phyloP scores from a whole-genome alignment of 2,329 filamentous ascomycete genomes.

The Juglanconis sp. region DNA sequence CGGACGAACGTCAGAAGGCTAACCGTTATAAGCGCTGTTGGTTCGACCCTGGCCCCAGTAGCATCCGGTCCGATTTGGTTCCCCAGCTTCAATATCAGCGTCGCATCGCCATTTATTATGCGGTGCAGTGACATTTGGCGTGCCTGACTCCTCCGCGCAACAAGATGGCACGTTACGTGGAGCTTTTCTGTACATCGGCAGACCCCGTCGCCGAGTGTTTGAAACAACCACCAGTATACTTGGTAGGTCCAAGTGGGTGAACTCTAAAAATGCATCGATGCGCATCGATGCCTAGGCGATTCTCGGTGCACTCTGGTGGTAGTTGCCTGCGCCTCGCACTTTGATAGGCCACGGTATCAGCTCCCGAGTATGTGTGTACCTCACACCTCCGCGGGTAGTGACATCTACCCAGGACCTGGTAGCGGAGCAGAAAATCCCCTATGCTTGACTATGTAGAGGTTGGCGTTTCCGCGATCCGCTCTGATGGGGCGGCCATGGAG shows the following conservation, averaged over 20 bases:
- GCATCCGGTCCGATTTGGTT: constrained; percentile 6
- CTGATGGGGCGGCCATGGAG: too few relatives aligned
- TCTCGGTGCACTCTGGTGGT: too few relatives aligned
- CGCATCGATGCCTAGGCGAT: too few relatives aligned
- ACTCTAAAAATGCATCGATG: too few relatives aligned
- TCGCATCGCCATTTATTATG: constrained; percentile 7
- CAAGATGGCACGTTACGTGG: not conserved
- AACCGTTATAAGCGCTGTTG: not conserved
- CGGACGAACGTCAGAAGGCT: not conserved
- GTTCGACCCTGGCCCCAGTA: constrained; percentile 2
- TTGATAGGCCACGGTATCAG: too few relatives aligned
- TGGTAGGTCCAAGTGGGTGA: not conserved
- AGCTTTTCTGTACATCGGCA: not conserved
- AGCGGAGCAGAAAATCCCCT: too few relatives aligned
- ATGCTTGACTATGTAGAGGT: too few relatives aligned
- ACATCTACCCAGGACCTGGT: too few relatives aligned
- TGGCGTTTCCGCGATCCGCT: too few relatives aligned
- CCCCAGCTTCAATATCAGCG: not conserved
- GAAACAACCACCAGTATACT: not conserved
- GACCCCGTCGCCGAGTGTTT: not conserved
- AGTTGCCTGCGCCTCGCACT: too few relatives aligned
- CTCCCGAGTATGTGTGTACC: too few relatives aligned
- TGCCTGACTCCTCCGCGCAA: not conserved
- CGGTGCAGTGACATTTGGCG: constrained; percentile 7
- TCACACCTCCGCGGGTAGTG: too few relatives aligned